phyloP scores from a whole-genome alignment of 768 basidiomycete genomes.

The Auricularia auricula-judae region DNA sequence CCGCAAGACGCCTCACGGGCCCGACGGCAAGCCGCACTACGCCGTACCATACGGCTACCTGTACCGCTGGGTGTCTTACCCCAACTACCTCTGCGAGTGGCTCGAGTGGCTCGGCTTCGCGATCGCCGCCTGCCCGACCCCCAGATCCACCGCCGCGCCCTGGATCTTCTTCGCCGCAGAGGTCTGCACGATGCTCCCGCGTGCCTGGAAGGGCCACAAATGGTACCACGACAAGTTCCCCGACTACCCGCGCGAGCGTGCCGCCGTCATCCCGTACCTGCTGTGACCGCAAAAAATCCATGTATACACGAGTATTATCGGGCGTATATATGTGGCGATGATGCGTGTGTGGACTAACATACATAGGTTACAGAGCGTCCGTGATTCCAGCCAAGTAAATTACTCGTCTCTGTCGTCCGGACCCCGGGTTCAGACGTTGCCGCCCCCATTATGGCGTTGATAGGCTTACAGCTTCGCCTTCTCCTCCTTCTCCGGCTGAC shows the following conservation, averaged over 20 bases:
- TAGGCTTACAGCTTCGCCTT: constrained; percentile 3
- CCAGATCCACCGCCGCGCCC: constrained; percentile 47
- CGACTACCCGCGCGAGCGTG: constrained; percentile 69
- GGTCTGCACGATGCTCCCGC: constrained; percentile 65
- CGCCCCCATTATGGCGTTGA: not conserved
- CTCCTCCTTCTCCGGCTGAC: not conserved
- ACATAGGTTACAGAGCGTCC: too few relatives aligned
- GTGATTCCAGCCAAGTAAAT: too few relatives aligned
- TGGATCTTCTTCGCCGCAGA: constrained; percentile 73
- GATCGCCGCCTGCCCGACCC: constrained; percentile 50
- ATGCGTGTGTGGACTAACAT: too few relatives aligned
- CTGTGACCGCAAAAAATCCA: constrained; percentile 25
- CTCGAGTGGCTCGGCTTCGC: constrained; percentile 87
- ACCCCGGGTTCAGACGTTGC: too few relatives aligned
- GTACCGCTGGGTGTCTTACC: constrained; percentile 73
- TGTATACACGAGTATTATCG: not conserved
- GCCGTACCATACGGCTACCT: constrained; percentile 72
- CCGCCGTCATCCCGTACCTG: constrained; percentile 69
- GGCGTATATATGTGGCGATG: too few relatives aligned
- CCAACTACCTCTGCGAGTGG: constrained; percentile 95
- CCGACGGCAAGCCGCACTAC: constrained; percentile 35
- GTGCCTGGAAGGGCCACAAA: constrained; percentile 67
- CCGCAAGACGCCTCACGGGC: constrained; percentile 35
- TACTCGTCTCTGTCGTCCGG: too few relatives aligned
- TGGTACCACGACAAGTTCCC: constrained; percentile 80